phyloP scores from a whole-genome alignment of 495 filamentous ascomycete genomes.

The Lichenothelia convexa region DNA sequence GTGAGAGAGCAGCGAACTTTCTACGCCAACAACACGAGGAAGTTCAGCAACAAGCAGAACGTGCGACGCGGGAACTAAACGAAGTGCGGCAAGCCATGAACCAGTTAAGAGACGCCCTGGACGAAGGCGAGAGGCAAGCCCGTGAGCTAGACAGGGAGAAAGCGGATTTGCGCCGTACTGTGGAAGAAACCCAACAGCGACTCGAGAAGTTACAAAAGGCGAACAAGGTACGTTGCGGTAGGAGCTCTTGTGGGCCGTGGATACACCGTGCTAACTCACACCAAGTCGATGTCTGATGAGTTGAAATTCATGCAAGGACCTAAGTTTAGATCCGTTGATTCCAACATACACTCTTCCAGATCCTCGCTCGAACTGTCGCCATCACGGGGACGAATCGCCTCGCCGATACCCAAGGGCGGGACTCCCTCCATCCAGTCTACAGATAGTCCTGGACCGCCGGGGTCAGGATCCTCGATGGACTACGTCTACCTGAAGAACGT shows the following conservation, averaged over 20 bases:
- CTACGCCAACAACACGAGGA: conserved; percentile 57
- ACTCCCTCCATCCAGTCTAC: not conserved
- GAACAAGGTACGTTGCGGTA: conserved; percentile 25
- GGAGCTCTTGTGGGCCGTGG: not conserved
- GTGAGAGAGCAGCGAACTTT: conserved; percentile 50
- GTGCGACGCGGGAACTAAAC: conserved; percentile 46
- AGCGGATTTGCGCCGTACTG: conserved; percentile 47
- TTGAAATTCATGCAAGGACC: conserved; percentile 22
- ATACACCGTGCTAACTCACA: conserved; percentile 7
- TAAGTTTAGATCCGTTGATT: conserved; percentile 20
- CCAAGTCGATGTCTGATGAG: conserved; percentile 29
- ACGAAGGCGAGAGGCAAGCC: conserved; percentile 72
- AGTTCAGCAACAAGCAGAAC: conserved; percentile 48
- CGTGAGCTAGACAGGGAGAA: conserved; percentile 68
- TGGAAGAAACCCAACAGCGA: conserved; percentile 58
- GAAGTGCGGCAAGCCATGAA: conserved; percentile 64
- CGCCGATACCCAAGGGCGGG: conserved; percentile 24
- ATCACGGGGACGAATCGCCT: conserved; percentile 31
- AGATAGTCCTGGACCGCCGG: not conserved
- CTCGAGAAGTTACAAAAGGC: conserved; percentile 70
- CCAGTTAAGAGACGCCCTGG: conserved; percentile 59
- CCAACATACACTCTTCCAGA: conserved; percentile 36
- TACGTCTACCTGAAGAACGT: conserved; percentile 91
- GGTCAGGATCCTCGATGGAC: conserved; percentile 31
- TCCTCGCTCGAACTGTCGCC: conserved; percentile 30